Conservation (phyloP, 352 stramenopile species). For the Phytopythium mirpurense region DNA sequence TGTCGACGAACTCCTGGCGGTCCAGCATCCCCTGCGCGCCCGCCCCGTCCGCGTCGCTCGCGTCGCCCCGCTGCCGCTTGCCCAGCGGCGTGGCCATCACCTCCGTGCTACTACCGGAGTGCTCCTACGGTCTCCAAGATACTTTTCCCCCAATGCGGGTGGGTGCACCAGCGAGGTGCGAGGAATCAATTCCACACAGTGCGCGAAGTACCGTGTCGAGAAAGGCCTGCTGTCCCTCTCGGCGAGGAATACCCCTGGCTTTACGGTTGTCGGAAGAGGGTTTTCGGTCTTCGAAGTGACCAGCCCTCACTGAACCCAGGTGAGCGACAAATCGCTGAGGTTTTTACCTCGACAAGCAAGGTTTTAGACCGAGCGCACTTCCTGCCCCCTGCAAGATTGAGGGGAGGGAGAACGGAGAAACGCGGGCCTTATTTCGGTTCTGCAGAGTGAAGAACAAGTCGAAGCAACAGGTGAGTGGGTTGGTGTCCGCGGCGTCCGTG, state of each 20-base stretch:
- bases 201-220: neutral
- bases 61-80: neutral
- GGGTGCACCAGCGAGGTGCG: too few relatives aligned
- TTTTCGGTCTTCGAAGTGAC: too few relatives aligned
- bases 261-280: too few relatives aligned
- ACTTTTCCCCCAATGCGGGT: neutral
- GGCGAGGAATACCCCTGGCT: too few relatives aligned
- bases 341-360: too few relatives aligned
- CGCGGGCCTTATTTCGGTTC: conserved; percentile 3
- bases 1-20: conserved; percentile 43
- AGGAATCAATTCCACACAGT: neutral
- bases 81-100: neutral
- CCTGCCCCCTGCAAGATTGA: neutral
- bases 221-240: conserved; percentile 2
- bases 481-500: neutral
- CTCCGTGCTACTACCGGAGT: neutral
- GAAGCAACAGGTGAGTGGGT: neutral
- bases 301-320: too few relatives aligned
- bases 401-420: neutral
- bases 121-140: neutral
- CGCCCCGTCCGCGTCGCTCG: neutral
- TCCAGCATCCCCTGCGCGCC: conserved; percentile 20
- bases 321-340: neutral
- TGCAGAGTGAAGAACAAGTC: neutral
- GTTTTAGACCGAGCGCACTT: neutral